These are phyloP conservation scores for Sporothrix sp. DNA, from an alignment of 2,329 filamentous ascomycete genomes.

Conservation along the genomic window DNA sequence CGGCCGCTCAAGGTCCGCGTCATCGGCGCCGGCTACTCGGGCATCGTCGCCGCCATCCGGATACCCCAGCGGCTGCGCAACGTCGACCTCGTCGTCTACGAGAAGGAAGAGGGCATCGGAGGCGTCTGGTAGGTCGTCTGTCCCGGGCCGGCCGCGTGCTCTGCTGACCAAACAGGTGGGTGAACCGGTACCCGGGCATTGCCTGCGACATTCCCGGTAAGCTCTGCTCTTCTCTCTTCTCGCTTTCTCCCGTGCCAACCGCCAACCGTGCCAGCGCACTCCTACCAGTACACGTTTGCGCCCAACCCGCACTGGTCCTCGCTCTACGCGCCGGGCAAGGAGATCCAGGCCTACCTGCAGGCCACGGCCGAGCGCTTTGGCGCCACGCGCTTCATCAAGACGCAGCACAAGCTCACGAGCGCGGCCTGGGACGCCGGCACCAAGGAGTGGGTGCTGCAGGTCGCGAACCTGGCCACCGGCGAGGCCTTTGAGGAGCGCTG, in stretches of 20 bases:
- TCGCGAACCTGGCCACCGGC: conserved; percentile 27
- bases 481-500: conserved; percentile 31
- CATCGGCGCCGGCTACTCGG: conserved; percentile 27
- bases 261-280: conserved; percentile 29
- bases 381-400: conserved; percentile 37
- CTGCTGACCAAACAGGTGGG: conserved; percentile 20
- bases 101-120: conserved; percentile 27
- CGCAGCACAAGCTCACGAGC: conserved; percentile 31
- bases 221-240: conserved; percentile 8
- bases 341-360: conserved; percentile 41
- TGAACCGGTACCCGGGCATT: conserved; percentile 27
- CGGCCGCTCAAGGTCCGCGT: conserved; percentile 27
- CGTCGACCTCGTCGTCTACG: conserved; percentile 27
- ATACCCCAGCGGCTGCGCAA: conserved; percentile 28
- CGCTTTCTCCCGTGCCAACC: not conserved
- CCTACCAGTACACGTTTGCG: conserved; percentile 46
- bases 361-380: conserved; percentile 37
- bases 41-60: conserved; percentile 26
- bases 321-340: conserved; percentile 39
- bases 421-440: conserved; percentile 31
- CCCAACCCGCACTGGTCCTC: conserved; percentile 45
- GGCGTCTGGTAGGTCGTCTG: conserved; percentile 25
- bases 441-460: conserved; percentile 28
- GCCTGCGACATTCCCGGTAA: conserved; percentile 30
- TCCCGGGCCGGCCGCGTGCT: no score